Base-by-base conservation (phyloP, 2,329 filamentous ascomycete species). In the Fusarium sp. region DNA sequence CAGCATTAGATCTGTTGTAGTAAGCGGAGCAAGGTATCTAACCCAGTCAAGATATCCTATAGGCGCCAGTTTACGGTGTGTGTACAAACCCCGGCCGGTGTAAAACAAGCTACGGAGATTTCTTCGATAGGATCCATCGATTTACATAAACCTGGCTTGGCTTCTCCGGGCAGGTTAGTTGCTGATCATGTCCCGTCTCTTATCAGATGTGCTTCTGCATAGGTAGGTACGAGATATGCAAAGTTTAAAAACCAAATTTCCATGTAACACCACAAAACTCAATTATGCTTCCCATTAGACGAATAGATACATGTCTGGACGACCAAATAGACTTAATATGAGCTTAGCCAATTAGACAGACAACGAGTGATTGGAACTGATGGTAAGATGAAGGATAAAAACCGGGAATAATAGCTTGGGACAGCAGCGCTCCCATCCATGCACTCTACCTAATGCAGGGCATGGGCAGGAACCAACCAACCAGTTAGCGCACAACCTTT, bases 51-150 rank as follows among this genome's bases (percentile, higher is more conserved):
- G 31, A 39, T 38, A 12, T 46, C 13, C 28, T 18, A 39, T 13
- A 38, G 26, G 33, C 29, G 24, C 23, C 43, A 37, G 44, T 28
- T 28, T 35, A 41, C 29, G 35, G 39, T 21, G 42, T 18, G 24
- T n/a, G 35, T 33, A 62, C 9, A 37, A 26, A 9, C 57, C 60
- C 62, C 39, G 24, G 60, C 48, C 18, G 31, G 48, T 33, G 44
- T 57, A 41, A 53, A 66, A 41, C 46, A 69, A 35, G 49, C 60
- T 69, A 62, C 66, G 66, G 66, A 66, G 54, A 69, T 69, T 69
- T 69, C 47, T 62, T 57, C 35, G 38, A 66, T 52, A 48, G 33
- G 42, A 38, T 41, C 35, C 65, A 66, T 55, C 59, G 38, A 63
- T 41, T 29, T 46, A 37, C 47, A 41, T 57, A 35, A 54, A 37